phyloP scores from a whole-genome alignment of 768 basidiomycete genomes.

The Pleurotus platypus region DNA sequence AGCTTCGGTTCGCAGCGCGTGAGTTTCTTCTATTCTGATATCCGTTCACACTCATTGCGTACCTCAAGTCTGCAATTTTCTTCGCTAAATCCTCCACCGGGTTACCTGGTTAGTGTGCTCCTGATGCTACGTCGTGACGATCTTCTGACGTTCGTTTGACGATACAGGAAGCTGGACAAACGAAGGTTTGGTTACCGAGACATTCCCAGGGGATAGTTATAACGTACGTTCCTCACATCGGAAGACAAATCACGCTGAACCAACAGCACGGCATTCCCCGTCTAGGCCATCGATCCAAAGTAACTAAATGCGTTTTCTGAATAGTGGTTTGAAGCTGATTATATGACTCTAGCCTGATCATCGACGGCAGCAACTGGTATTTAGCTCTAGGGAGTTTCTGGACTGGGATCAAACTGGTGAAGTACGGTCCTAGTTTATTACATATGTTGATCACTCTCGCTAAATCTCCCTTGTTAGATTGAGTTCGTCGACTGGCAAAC shows the following conservation, averaged over 20 bases:
- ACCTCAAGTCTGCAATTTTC: conserved; percentile 45
- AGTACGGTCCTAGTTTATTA: conserved; percentile 12
- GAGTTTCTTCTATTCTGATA: conserved; percentile 2
- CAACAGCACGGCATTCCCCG: background rate
- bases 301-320: conserved; percentile 12
- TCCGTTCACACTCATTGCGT: background rate
- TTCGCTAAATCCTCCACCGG: conserved; percentile 51
- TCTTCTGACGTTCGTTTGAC: background rate
- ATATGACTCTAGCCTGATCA: background rate
- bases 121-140: background rate
- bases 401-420: conserved; percentile 47
- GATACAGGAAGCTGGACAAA: conserved; percentile 37
- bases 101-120: conserved; percentile 27
- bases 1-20: conserved; percentile 51
- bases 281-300: conserved; percentile 53
- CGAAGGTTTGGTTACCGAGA: conserved; percentile 44
- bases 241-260: background rate
- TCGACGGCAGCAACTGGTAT: conserved; percentile 41
- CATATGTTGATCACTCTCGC: background rate
- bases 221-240: conserved; percentile 26
- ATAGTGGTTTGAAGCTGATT: background rate
- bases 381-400: conserved; percentile 54
- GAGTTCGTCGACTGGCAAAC: conserved; percentile 38
- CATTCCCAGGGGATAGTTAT: conserved; percentile 32
- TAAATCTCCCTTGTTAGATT: conserved; percentile 18